phyloP scores from a whole-genome alignment of 2,329 filamentous ascomycete species.

The Fusarium sp. region DNA sequence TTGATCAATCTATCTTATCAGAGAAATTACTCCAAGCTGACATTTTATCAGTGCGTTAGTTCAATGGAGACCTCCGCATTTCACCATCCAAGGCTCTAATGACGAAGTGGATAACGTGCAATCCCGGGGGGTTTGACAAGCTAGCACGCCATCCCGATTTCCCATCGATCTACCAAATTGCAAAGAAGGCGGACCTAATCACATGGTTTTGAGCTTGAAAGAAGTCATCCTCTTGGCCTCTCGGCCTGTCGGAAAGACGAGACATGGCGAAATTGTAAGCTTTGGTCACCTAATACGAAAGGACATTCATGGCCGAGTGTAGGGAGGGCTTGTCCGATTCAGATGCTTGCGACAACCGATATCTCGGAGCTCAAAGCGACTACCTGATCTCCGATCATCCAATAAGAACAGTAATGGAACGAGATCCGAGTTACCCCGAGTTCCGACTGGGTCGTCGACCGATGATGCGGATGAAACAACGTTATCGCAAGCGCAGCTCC shows the following conservation, averaged over 20 bases:
- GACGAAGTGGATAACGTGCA: constrained; percentile 1
- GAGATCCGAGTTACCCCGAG: neutral
- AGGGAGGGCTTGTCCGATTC: neutral
- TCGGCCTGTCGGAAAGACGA: neutral
- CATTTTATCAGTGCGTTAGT: neutral
- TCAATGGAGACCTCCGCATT: neutral
- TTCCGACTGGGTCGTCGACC: neutral
- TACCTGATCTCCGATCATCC: neutral
- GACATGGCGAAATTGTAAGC: neutral
- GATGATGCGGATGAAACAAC: neutral
- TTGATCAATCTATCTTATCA: neutral
- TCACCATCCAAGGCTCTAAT: neutral
- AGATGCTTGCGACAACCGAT: neutral
- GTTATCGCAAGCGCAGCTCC: neutral
- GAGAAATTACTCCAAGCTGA: fast-evolving
- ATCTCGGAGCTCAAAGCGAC: fast-evolving
- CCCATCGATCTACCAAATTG: neutral
- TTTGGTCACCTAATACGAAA: neutral
- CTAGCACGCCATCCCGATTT: constrained; percentile 5
- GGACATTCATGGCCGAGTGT: fast-evolving
- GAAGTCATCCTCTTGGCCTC: fast-evolving
- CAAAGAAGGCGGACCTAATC: neutral
- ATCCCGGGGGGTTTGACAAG: neutral
- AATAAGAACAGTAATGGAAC: neutral
- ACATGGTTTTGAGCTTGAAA: fast-evolving